Base-by-base conservation (phyloP, 1,284 basidiomycete species). In the Paramarasmius palmivorus region DNA sequence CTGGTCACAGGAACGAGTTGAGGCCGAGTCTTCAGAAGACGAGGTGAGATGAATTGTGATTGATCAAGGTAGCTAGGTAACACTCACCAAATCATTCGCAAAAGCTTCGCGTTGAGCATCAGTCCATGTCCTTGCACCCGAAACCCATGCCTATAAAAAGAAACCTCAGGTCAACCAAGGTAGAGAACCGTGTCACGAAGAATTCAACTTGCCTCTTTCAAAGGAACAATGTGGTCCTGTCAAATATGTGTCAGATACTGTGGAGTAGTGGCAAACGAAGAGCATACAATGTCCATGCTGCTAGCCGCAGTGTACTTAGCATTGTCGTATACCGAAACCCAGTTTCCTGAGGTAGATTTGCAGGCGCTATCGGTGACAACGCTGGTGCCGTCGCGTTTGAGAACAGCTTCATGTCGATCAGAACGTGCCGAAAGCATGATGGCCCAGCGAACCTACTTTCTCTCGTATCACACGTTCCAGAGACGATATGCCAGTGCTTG, bases 381-480 rank as follows among this genome's bases (percentile, higher is more conserved):
- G 57, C 57, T 58, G 9, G 73, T 78, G 2, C 79, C 80, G 58
- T 82, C 81, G 15, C 81, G 74, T 60, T 76, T 81, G 50, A 82
- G 65, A 25, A 82, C 77, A 9, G 78, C 77, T 79, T 22, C 49
- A 35, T 15, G 7, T 50, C 26, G 61, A 41, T 37, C 26, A 15
- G 10, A 44, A 20, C 26, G 15, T 26, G 25, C 17, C 39, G 35
- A 44, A 15, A 48, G n/a, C 9, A 4, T 37, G 20, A 12, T 35
- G n/a, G 29, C 12, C 41, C 34, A 37, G 25, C n/a, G 32, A 26
- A 15, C 54, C 20, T 7, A 58, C 75, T 55, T 49, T 78, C 77
- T 80, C 63, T 82, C 78, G 40, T 81, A 59, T 82, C 70, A 62
- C 80, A 83, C 1, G 63, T 70, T 26, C 81, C 81, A 2, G 74